Evolutionary conservation across 768 basidiomycete species (phyloP).

Genomic region (Tubosaeta brunneosetosa): DNA sequence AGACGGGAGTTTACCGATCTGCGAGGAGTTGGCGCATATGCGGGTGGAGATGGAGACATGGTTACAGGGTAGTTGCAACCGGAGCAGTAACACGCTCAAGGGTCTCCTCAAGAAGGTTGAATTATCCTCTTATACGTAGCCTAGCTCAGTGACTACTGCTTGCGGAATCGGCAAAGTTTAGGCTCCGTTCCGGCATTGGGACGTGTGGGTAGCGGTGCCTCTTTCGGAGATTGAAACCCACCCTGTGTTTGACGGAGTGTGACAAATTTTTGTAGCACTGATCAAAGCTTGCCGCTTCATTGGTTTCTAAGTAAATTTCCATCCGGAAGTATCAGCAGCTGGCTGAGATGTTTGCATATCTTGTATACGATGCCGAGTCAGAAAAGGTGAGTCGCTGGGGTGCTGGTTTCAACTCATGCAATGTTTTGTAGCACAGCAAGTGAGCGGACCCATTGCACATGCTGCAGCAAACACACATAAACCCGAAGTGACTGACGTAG

Average conservation of each 20-base stretch:
- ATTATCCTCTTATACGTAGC: slow-evolving; percentile 39
- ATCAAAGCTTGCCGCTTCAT: background rate
- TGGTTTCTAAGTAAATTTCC: background rate
- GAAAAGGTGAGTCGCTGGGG: background rate
- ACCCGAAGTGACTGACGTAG: slow-evolving; percentile 11
- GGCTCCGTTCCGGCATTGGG: background rate
- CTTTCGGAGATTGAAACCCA: background rate
- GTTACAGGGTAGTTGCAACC: slow-evolving; percentile 83
- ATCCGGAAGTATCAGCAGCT: background rate
- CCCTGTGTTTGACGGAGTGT: background rate
- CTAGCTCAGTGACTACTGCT: background rate
- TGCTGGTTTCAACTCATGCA: background rate
- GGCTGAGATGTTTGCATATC: background rate
- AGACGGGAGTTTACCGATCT: slow-evolving; percentile 65
- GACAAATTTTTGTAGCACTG: background rate
- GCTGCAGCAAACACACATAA: slow-evolving; percentile 15
- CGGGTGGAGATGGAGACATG: slow-evolving; percentile 83
- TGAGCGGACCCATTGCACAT: background rate
- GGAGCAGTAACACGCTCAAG: slow-evolving; percentile 75
- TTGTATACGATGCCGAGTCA: background rate
- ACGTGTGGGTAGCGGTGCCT: background rate
- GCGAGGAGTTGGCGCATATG: slow-evolving; percentile 57
- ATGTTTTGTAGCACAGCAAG: background rate
- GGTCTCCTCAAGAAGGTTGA: slow-evolving; percentile 81
- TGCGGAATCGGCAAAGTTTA: background rate